Evolutionary conservation across 1,284 basidiomycete genomes (phyloP).

Genomic region (Xerocomus amazonicus): DNA sequence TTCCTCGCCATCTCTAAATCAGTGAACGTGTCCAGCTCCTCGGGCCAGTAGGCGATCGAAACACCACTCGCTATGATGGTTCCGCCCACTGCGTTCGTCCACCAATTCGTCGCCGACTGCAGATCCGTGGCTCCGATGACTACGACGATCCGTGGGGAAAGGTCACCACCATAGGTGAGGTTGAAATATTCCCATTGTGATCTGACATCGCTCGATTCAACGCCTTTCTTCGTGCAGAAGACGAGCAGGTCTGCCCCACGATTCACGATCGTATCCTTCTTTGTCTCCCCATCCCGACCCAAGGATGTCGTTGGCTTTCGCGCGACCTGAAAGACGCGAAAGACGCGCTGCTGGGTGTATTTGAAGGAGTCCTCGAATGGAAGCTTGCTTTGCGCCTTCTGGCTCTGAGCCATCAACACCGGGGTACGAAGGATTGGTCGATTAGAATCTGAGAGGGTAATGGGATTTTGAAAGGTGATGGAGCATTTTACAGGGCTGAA

Average conservation of each 20-base stretch:
- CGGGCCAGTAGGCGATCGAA: conserved; percentile 21
- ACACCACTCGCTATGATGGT: background rate
- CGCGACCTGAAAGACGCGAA: conserved; percentile 21
- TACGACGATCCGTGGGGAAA: conserved; percentile 27
- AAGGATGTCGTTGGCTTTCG: background rate
- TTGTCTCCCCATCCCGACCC: conserved; percentile 1
- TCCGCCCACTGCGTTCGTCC: conserved; percentile 9
- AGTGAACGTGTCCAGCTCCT: background rate
- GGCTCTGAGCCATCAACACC: conserved; percentile 6
- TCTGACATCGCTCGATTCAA: conserved; percentile 10
- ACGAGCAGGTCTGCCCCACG: conserved; percentile 26
- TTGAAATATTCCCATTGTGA: conserved; percentile 27
- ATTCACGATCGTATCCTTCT: conserved; percentile 13
- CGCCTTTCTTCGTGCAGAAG: conserved; percentile 17
- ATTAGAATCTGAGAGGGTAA: conserved; percentile 7
- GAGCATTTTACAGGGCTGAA: conserved; percentile 9
- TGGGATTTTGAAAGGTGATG: conserved; percentile 16
- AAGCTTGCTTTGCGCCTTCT: conserved; percentile 8
- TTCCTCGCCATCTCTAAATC: conserved; percentile 5
- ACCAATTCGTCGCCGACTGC: conserved; percentile 21
- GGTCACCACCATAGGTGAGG: conserved; percentile 24
- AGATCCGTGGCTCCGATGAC: conserved; percentile 20
- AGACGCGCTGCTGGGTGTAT: conserved; percentile 19
- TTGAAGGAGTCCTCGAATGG: conserved; percentile 22
- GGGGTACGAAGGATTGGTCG: conserved; percentile 16